phyloP scores from a whole-genome alignment of 441 rosid species.

The Bocquillonia castaneifolia region DNA sequence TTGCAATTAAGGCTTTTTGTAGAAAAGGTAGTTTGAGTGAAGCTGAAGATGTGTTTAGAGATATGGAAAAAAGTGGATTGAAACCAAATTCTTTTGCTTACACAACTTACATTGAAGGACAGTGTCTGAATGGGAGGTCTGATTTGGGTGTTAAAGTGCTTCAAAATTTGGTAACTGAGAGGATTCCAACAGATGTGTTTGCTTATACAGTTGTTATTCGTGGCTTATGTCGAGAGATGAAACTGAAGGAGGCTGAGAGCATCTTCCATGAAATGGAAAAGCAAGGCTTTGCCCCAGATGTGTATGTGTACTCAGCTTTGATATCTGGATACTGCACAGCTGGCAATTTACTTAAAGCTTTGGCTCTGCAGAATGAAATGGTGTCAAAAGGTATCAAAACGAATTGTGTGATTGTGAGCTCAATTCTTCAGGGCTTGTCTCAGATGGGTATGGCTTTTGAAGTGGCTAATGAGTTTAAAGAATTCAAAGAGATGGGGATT shows the following conservation, averaged over 20 bases:
- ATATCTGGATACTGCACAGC: slow-evolving; percentile 45
- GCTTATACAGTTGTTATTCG: slow-evolving; percentile 46
- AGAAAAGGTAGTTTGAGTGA: slow-evolving; percentile 46
- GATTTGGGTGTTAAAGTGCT: slow-evolving; percentile 42
- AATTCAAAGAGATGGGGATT: slow-evolving; percentile 34
- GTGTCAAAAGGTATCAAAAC: slow-evolving; percentile 44
- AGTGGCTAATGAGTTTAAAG: slow-evolving; percentile 37
- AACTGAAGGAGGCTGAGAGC: slow-evolving; percentile 46
- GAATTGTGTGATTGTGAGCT: slow-evolving; percentile 50
- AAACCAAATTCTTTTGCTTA: slow-evolving; percentile 41
- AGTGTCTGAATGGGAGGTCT: slow-evolving; percentile 42
- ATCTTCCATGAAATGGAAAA: slow-evolving; percentile 46
- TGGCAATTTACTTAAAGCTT: slow-evolving; percentile 41
- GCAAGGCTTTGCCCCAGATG: slow-evolving; percentile 42
- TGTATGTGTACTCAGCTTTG: slow-evolving; percentile 35
- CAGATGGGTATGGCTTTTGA: slow-evolving; percentile 35
- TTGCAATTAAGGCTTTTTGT: slow-evolving; percentile 63
- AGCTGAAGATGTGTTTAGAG: slow-evolving; percentile 33
- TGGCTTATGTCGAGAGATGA: slow-evolving; percentile 56
- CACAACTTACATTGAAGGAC: slow-evolving; percentile 57
- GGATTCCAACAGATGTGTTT: slow-evolving; percentile 32
- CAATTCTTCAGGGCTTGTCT: slow-evolving; percentile 53
- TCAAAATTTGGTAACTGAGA: slow-evolving; percentile 16
- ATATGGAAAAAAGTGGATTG: slow-evolving; percentile 46
- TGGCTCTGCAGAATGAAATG: slow-evolving; percentile 43